phyloP scores from a whole-genome alignment of 1,284 basidiomycete genomes.

The Singerocomus rubriflavus region DNA sequence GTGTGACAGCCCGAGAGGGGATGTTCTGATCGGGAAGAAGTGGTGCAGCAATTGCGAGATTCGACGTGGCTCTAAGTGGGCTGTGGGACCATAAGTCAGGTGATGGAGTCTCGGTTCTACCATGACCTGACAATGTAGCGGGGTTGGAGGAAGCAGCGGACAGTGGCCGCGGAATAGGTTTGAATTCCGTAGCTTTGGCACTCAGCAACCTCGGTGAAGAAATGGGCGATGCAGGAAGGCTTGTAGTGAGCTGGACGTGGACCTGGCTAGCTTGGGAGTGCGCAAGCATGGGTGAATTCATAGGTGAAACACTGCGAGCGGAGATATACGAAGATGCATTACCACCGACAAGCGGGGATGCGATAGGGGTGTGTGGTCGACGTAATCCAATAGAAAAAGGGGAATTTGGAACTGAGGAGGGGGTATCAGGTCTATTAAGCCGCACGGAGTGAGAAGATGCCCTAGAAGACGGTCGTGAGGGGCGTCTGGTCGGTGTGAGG shows the following conservation, averaged over 20 bases:
- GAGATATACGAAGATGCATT: slow-evolving; percentile 58
- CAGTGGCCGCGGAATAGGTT: slow-evolving; percentile 68
- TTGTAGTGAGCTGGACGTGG: slow-evolving; percentile 62
- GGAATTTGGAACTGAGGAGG: slow-evolving; percentile 65
- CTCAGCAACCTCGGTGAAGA: slow-evolving; percentile 61
- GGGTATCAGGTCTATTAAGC: slow-evolving; percentile 68
- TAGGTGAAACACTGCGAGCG: slow-evolving; percentile 58
- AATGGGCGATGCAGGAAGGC: slow-evolving; percentile 61
- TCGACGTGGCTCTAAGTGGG: slow-evolving; percentile 70
- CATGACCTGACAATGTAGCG: slow-evolving; percentile 47
- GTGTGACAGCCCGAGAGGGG: slow-evolving; percentile 42
- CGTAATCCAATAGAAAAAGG: slow-evolving; percentile 69
- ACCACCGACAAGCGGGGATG: slow-evolving; percentile 63
- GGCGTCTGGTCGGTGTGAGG: slow-evolving; percentile 73
- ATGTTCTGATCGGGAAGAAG: slow-evolving; percentile 71
- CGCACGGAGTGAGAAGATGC: slow-evolving; percentile 70
- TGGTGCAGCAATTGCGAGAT: slow-evolving; percentile 85
- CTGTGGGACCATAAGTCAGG: slow-evolving; percentile 81
- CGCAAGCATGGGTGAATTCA: slow-evolving; percentile 65
- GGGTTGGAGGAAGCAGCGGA: slow-evolving; percentile 70
- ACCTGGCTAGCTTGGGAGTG: slow-evolving; percentile 49
- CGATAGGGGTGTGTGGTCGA: slow-evolving; percentile 71
- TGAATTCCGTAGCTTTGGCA: slow-evolving; percentile 67
- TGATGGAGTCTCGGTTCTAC: slow-evolving; percentile 68
- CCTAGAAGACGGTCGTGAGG: slow-evolving; percentile 78